These are phyloP conservation scores for Colletotrichum acutatum DNA, from an alignment of 2,329 filamentous ascomycete genomes.

Conservation along the genomic window DNA sequence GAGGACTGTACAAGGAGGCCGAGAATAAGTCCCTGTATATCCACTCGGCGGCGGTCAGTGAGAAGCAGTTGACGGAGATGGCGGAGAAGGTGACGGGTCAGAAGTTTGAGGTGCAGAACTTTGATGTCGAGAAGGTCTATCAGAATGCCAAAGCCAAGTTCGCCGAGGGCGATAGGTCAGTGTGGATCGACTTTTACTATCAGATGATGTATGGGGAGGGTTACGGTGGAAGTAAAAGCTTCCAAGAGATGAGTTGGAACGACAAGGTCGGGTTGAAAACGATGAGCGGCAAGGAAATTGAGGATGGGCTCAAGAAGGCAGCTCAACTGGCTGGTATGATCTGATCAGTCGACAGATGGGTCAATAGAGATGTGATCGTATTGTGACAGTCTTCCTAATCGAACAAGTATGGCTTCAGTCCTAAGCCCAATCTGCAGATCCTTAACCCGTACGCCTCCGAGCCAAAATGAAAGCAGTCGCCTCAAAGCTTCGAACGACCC, in stretches of 20 bases:
- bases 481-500: conserved; percentile 31
- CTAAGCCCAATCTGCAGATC: background rate
- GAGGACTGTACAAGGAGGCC: conserved; percentile 53
- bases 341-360: background rate
- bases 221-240: conserved; percentile 21
- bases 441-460: background rate
- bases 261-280: background rate
- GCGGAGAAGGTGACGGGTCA: conserved; percentile 37
- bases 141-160: conserved; percentile 8
- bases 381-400: conserved; percentile 5
- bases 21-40: conserved; percentile 65
- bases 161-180: background rate
- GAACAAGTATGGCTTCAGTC: background rate
- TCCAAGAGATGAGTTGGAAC: conserved; percentile 30
- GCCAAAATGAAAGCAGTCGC: background rate
- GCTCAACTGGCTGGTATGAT: background rate
- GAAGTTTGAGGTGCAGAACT: background rate
- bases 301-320: background rate
- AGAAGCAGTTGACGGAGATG: conserved; percentile 58
- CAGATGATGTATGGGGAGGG: conserved; percentile 31
- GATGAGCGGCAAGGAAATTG: background rate
- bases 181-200: conserved; percentile 1
- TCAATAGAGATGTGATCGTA: background rate
- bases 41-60: conserved; percentile 59
- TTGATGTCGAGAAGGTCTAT: background rate